Evolutionary conservation across 352 stramenopile species (phyloP).

Genomic region (Phytophthora tentaculata): DNA sequence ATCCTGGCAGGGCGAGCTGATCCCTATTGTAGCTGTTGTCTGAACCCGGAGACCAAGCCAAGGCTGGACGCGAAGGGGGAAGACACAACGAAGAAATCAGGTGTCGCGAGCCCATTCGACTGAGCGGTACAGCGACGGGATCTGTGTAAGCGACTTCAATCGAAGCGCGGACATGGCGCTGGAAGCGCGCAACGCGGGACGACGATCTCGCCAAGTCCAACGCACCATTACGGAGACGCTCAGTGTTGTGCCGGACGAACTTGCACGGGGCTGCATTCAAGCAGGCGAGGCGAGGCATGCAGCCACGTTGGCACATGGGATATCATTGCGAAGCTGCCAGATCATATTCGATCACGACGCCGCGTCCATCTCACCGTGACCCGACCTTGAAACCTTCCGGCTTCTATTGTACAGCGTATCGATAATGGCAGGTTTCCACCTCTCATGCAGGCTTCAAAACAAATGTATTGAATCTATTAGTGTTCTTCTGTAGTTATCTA

Average conservation of each 20-base stretch:
- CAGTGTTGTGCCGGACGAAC: background rate
- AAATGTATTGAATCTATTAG: too few relatives aligned
- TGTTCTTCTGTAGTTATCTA: background rate
- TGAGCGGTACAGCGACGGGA: slow-evolving; percentile 19
- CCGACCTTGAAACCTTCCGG: slow-evolving; percentile 2
- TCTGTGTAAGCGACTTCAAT: slow-evolving; percentile 1
- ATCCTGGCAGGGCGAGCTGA: background rate
- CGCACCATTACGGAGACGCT: background rate
- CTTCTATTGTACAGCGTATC: slow-evolving; percentile 41
- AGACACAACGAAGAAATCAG: slow-evolving; percentile 46
- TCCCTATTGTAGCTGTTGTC: background rate
- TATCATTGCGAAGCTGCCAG: slow-evolving; percentile 24
- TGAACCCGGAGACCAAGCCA: background rate
- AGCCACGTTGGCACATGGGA: slow-evolving; percentile 23
- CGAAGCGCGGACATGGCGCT: background rate
- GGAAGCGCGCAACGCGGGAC: background rate
- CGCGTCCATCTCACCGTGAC: slow-evolving; percentile 28
- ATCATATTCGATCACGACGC: slow-evolving; percentile 21
- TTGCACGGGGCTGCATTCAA: background rate
- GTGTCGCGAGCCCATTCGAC: slow-evolving; percentile 30
- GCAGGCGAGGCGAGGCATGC: background rate
- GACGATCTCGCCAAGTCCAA: background rate
- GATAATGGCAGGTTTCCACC: slow-evolving; percentile 3
- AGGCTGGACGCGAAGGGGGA: slow-evolving; percentile 2
- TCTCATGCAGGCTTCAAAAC: slow-evolving; percentile 1